phyloP scores from a whole-genome alignment of 345 rosid genomes.

The Psidium guajava region DNA sequence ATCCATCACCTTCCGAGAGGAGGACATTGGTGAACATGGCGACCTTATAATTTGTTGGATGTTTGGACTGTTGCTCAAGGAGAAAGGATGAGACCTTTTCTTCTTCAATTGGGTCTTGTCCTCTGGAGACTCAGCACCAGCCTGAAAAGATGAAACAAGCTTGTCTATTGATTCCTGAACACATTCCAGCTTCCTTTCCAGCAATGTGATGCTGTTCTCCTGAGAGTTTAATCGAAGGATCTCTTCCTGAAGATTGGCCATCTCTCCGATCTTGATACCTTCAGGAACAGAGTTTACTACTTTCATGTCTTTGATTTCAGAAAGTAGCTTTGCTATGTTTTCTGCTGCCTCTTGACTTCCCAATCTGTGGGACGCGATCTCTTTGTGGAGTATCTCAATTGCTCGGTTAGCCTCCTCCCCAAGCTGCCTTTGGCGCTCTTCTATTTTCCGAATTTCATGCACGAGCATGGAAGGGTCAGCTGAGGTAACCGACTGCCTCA shows the following conservation, averaged over 20 bases:
- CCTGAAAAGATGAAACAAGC: slow-evolving; percentile 52
- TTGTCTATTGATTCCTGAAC: slow-evolving; percentile 82
- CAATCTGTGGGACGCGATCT: slow-evolving; percentile 64
- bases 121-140: slow-evolving; percentile 36
- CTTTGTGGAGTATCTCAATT: slow-evolving; percentile 86
- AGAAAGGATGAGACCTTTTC: slow-evolving; percentile 67
- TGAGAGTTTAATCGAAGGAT: slow-evolving; percentile 66
- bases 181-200: slow-evolving; percentile 83
- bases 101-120: slow-evolving; percentile 48
- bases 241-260: slow-evolving; percentile 69
- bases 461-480: slow-evolving; percentile 68
- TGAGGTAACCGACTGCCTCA: slow-evolving; percentile 60
- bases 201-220: slow-evolving; percentile 46
- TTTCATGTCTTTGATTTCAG: slow-evolving; percentile 80
- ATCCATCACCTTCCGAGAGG: slow-evolving; percentile 41
- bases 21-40: slow-evolving; percentile 78
- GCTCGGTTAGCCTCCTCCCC: slow-evolving; percentile 91
- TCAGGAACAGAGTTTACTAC: slow-evolving; percentile 37
- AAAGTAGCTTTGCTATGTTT: slow-evolving; percentile 66
- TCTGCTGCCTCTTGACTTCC: slow-evolving; percentile 80
- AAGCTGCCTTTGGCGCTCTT: slow-evolving; percentile 71
- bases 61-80: slow-evolving; percentile 62
- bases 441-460: slow-evolving; percentile 77
- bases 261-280: slow-evolving; percentile 38
- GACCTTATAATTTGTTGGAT: slow-evolving; percentile 65